A percentile compares a stretch with the other conserved stretches of the same genome.
Conservation (phyloP, 2,329 filamentous ascomycete species). For the Colletotrichum simmondsii region DNA sequence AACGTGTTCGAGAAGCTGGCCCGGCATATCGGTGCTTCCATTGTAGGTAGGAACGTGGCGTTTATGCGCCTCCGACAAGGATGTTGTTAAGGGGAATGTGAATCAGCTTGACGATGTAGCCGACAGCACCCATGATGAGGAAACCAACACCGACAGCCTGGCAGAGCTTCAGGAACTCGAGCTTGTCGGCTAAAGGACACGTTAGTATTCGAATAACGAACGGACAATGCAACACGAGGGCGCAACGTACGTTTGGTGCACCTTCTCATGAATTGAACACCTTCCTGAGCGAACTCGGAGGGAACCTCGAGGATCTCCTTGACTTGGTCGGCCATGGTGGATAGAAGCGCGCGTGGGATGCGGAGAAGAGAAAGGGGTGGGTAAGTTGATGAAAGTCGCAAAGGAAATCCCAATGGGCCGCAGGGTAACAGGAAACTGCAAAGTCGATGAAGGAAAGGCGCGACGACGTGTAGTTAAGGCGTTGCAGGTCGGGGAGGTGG, state of each 20-base stretch:
- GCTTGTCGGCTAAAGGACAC: constrained; percentile 44
- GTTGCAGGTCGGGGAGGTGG: constrained; percentile 29
- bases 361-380: constrained; percentile 7
- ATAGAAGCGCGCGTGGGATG: constrained; percentile 28
- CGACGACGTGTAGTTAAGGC: constrained; percentile 30
- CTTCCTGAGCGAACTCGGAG: constrained; percentile 72
- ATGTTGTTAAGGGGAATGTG: constrained; percentile 79
- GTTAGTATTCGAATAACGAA: background rate
- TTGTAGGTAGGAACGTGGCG: background rate
- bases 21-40: constrained; percentile 11
- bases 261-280: constrained; percentile 70
- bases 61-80: constrained; percentile 73
- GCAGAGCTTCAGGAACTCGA: constrained; percentile 57
- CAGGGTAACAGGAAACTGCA: background rate
- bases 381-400: constrained; percentile 11
- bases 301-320: constrained; percentile 78
- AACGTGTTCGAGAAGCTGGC: constrained; percentile 11
- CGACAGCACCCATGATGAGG: constrained; percentile 76
- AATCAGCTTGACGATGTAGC: constrained; percentile 78
- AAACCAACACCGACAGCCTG: constrained; percentile 76
- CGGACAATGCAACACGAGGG: background rate
- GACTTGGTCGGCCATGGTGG: constrained; percentile 72
- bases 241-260: constrained; percentile 68
- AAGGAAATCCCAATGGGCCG: constrained; percentile 24
- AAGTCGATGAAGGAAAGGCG: constrained; percentile 17